Evolutionary conservation across 768 basidiomycete species (phyloP).

Genomic region (Calocera viscosa): DNA sequence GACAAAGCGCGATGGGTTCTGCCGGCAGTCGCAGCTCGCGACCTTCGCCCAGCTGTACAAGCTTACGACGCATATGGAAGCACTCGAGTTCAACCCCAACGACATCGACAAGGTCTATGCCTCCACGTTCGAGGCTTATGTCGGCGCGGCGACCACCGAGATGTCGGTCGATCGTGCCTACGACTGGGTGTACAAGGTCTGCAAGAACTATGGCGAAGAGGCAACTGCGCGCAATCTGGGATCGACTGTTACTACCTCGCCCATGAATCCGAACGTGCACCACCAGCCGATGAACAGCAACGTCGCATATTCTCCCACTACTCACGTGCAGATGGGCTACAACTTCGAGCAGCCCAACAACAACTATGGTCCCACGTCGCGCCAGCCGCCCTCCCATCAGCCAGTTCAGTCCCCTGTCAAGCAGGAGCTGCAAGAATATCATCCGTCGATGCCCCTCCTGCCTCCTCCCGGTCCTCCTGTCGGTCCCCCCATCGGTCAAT

Average conservation of each 20-base stretch:
- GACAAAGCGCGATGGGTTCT: not conserved
- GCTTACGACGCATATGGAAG: not conserved
- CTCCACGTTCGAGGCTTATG: not conserved
- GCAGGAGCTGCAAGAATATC: not conserved
- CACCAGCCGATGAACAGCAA: not conserved
- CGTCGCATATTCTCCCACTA: not conserved
- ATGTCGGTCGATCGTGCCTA: not conserved
- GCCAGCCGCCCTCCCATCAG: not conserved
- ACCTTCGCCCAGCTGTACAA: not conserved
- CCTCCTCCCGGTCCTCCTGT: not conserved
- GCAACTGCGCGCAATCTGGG: not conserved
- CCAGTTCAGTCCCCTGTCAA: not conserved
- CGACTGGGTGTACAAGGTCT: not conserved
- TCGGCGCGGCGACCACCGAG: not conserved
- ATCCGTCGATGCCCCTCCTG: not conserved
- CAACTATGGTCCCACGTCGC: not conserved
- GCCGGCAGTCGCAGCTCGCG: not conserved
- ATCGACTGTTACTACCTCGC: not conserved
- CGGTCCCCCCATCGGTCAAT: not conserved
- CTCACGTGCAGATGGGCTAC: not conserved
- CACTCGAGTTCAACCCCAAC: not conserved
- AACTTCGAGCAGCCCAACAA: not conserved
- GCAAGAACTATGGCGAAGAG: not conserved
- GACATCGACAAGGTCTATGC: not conserved
- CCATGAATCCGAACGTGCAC: not conserved